Conservation (phyloP, 805 yeast species). For the Ogataea kodamae region DNA sequence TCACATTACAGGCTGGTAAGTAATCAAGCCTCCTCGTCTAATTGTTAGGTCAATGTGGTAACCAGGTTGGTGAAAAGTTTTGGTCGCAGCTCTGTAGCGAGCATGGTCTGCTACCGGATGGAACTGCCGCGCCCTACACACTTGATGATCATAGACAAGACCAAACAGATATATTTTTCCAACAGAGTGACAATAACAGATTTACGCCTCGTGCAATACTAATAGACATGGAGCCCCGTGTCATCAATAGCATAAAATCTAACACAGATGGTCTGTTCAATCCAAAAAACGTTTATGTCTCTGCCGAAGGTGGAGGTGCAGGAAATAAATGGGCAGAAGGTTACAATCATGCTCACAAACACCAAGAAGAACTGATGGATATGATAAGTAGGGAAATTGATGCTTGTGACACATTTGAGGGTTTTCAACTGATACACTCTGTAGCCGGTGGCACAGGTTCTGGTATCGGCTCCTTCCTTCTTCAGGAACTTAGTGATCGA, state of each 20-base stretch:
- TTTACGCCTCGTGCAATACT: conserved; percentile 87
- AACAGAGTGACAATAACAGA: conserved; percentile 60
- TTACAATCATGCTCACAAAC: conserved; percentile 64
- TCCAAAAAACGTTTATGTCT: conserved; percentile 74
- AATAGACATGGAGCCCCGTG: conserved; percentile 88
- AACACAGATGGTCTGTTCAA: conserved; percentile 64
- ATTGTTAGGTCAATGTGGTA: conserved; percentile 94
- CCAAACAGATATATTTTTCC: conserved; percentile 80
- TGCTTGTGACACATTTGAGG: conserved; percentile 82
- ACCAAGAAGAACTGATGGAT: conserved; percentile 72
- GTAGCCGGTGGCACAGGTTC: conserved; percentile 99
- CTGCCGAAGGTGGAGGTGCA: conserved; percentile 87
- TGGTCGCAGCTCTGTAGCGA: conserved; percentile 88
- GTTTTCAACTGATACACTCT: conserved; percentile 87
- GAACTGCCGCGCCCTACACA: conserved; percentile 43
- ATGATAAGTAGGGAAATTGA: conserved; percentile 89
- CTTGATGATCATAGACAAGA: conserved; percentile 48
- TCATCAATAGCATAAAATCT: conserved; percentile 55
- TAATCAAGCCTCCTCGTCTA: too few species aligned
- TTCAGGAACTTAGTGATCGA: conserved; percentile 77
- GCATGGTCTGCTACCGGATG: conserved; percentile 77
- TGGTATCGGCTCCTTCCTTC: conserved; percentile 81
- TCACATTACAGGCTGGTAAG: conserved; percentile 62
- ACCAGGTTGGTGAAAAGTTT: conserved; percentile 88
- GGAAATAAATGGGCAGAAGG: conserved; percentile 97